Conservation (phyloP, 2,329 filamentous ascomycete species). For the Tolypocladium nubicola region DNA sequence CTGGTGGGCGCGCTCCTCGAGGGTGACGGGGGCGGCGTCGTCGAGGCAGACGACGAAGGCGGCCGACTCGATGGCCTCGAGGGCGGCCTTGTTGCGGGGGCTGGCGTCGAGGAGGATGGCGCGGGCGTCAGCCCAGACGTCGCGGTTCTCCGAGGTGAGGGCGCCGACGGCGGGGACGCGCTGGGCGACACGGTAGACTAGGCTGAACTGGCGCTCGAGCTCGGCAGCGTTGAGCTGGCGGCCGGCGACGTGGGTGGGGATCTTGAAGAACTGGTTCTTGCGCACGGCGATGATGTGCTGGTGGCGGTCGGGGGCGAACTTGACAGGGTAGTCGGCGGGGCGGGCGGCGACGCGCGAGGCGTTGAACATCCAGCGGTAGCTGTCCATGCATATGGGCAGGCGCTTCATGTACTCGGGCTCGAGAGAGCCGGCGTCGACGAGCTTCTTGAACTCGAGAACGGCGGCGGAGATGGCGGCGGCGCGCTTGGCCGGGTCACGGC, state of each 20-base stretch:
- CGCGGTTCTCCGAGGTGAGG: constrained; percentile 85
- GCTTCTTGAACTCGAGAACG: constrained; percentile 85
- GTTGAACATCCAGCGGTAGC: constrained; percentile 99
- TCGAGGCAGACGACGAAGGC: constrained; percentile 92
- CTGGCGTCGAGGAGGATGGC: constrained; percentile 65
- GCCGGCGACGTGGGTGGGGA: constrained; percentile 70
- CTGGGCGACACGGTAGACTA: constrained; percentile 68
- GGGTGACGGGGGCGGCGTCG: constrained; percentile 79
- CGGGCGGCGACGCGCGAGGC: constrained; percentile 73
- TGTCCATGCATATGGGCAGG: constrained; percentile 95
- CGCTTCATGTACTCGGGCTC: constrained; percentile 99
- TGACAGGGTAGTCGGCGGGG: constrained; percentile 72
- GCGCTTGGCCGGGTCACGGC: constrained; percentile 82
- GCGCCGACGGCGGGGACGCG: constrained; percentile 66
- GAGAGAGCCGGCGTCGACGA: constrained; percentile 70
- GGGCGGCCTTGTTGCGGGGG: constrained; percentile 63
- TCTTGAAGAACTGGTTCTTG: constrained; percentile 97
- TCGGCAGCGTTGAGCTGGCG: constrained; percentile 81
- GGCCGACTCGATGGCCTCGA: constrained; percentile 76
- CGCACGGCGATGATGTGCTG: constrained; percentile 83
- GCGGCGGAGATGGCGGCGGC: constrained; percentile 83
- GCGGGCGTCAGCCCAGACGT: constrained; percentile 82
- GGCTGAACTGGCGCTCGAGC: constrained; percentile 80
- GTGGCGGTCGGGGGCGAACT: constrained; percentile 64
- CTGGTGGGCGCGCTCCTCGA: constrained; percentile 88